Evolutionary conservation across 306 rosid species (phyloP).

Genomic region (Cajanus cajan): DNA sequence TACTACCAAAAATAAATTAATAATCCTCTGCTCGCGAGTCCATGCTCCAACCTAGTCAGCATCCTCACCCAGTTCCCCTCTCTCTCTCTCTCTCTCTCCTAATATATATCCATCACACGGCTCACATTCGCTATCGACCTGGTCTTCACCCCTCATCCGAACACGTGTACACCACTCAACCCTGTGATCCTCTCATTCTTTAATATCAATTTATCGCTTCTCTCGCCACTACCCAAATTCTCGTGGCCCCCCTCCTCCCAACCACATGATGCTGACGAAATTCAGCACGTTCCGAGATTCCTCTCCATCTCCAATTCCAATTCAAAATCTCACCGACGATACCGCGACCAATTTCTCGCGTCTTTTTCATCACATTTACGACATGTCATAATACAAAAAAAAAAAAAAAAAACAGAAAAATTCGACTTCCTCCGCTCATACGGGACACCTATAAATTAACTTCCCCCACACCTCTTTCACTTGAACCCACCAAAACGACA

Average conservation of each 20-base stretch:
- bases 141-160: slow-evolving; percentile 18
- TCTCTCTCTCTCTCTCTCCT: neutral
- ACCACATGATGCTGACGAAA: neutral
- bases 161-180: slow-evolving; percentile 48
- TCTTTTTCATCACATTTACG: neutral
- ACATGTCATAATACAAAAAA: neutral
- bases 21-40: neutral
- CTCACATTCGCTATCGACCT: neutral
- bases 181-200: neutral
- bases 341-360: slow-evolving; percentile 9
- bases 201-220: slow-evolving; percentile 25
- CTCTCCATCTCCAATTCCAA: no score
- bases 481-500: neutral
- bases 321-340: slow-evolving; percentile 21
- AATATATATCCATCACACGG: slow-evolving; percentile 17
- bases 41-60: slow-evolving; percentile 23
- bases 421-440: slow-evolving; percentile 21
- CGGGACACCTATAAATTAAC: slow-evolving; percentile 55
- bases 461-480: neutral
- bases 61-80: neutral
- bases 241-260: neutral
- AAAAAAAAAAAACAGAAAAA: no score
- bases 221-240: neutral
- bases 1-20: slow-evolving; percentile 20
- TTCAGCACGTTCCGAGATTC: no score